phyloP scores from a whole-genome alignment of 129 eudicot genomes.

The Rutidosis leptorrhynchoides region DNA sequence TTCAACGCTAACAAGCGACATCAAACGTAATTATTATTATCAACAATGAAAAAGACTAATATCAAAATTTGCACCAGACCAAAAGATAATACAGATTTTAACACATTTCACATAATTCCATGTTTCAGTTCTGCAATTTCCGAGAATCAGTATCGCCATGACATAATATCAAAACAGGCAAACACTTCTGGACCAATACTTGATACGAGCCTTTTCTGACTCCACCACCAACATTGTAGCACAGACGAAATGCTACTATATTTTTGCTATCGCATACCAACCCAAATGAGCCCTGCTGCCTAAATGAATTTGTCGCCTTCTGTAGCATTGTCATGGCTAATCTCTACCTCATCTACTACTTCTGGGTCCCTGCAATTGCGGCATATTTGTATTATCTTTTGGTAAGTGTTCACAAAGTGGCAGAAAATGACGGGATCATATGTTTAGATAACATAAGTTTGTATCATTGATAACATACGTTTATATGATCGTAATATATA shows the following conservation, averaged over 20 bases:
- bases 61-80: conserved; percentile 12
- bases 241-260: not conserved
- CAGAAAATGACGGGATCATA: not conserved
- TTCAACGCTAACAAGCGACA: not conserved
- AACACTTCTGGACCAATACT: not conserved
- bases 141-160: not conserved
- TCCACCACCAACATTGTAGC: conserved; percentile 9
- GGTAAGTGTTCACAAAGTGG: not conserved
- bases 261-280: not conserved
- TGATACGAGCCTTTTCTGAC: conserved; percentile 3
- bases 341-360: conserved; percentile 11
- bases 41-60: not conserved
- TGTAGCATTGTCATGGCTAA: conserved; percentile 14
- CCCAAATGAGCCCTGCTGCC: conserved; percentile 9
- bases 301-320: conserved; percentile 20
- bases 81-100: not conserved
- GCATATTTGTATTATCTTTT: conserved; percentile 4
- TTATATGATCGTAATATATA: too few species aligned
- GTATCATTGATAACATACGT: conserved; percentile 16
- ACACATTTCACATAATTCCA: not conserved
- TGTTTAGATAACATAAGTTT: not conserved
- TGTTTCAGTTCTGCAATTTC: not conserved
- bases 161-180: not conserved
- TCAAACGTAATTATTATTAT: not conserved
- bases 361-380: conserved; percentile 24